These are phyloP conservation scores for Metschnikowia santaceciliae DNA, from an alignment of 805 yeast species.

Conservation along the genomic window DNA sequence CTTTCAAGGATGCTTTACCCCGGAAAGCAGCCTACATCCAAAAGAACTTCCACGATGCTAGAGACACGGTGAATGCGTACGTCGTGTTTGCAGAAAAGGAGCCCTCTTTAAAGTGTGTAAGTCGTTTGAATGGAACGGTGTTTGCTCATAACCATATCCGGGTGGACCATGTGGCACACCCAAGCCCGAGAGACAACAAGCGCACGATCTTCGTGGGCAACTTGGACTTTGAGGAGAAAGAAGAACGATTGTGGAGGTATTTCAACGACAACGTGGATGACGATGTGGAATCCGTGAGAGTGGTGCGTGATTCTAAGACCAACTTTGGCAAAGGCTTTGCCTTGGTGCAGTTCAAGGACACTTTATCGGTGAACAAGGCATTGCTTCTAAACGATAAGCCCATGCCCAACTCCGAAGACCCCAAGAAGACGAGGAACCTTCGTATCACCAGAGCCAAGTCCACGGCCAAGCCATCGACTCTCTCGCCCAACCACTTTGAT, in stretches of 20 bases:
- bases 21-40: conserved; percentile 86
- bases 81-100: conserved; percentile 65
- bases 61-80: conserved; percentile 86
- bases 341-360: conserved; percentile 81
- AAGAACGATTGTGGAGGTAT: conserved; percentile 83
- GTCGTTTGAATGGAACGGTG: conserved; percentile 58
- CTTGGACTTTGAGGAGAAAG: conserved; percentile 86
- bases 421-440: conserved; percentile 52
- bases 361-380: conserved; percentile 74
- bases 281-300: conserved; percentile 81
- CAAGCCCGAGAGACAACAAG: conserved; percentile 78
- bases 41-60: conserved; percentile 68
- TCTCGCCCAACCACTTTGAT: conserved; percentile 44
- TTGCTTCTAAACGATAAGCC: conserved; percentile 70
- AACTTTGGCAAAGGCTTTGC: conserved; percentile 98
- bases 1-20: conserved; percentile 83
- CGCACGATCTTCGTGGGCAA: conserved; percentile 90
- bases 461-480: conserved; percentile 36
- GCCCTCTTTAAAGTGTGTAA: conserved; percentile 44
- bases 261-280: conserved; percentile 47
- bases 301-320: conserved; percentile 88
- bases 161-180: conserved; percentile 92
- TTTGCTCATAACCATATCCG: conserved; percentile 75
- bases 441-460: conserved; percentile 63
- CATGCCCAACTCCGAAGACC: conserved; percentile 21